phyloP scores from a whole-genome alignment of 2,329 filamentous ascomycete species.

The Penicillium sp. region DNA sequence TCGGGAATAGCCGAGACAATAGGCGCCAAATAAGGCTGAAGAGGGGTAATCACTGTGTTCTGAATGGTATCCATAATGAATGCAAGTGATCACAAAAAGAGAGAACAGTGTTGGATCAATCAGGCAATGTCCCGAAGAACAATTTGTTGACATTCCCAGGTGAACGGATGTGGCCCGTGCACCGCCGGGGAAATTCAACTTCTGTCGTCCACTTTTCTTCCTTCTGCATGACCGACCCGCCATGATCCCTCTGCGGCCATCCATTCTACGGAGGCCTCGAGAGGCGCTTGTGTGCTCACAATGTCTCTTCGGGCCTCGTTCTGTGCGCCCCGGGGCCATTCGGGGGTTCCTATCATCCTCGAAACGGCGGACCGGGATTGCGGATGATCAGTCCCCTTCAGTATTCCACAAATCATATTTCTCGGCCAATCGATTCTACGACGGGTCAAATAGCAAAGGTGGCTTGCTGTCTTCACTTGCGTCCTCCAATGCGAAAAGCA shows the following conservation, averaged over 20 bases:
- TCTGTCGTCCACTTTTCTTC: conserved; percentile 22
- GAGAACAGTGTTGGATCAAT: not conserved
- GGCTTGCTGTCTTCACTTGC: conserved; percentile 31
- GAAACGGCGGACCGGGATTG: conserved; percentile 31
- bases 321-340: conserved; percentile 20
- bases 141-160: conserved; percentile 23
- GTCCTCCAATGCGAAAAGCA: conserved; percentile 21
- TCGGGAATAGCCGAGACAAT: conserved; percentile 71
- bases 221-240: conserved; percentile 19
- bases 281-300: conserved; percentile 36
- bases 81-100: not conserved
- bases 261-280: conserved; percentile 34
- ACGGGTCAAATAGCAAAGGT: conserved; percentile 20
- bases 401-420: conserved; percentile 42
- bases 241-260: conserved; percentile 42
- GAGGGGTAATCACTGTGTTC: conserved; percentile 41
- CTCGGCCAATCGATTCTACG: conserved; percentile 34
- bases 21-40: conserved; percentile 57
- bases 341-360: conserved; percentile 36
- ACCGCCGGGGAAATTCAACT: conserved; percentile 30
- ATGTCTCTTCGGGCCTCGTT: conserved; percentile 32
- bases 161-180: conserved; percentile 33
- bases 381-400: conserved; percentile 28
- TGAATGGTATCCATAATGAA: conserved; percentile 45
- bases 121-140: not conserved